These are phyloP conservation scores for Arxiozyma bovina DNA, from an alignment of 1,139 yeast genomes.

Conservation along the genomic window DNA sequence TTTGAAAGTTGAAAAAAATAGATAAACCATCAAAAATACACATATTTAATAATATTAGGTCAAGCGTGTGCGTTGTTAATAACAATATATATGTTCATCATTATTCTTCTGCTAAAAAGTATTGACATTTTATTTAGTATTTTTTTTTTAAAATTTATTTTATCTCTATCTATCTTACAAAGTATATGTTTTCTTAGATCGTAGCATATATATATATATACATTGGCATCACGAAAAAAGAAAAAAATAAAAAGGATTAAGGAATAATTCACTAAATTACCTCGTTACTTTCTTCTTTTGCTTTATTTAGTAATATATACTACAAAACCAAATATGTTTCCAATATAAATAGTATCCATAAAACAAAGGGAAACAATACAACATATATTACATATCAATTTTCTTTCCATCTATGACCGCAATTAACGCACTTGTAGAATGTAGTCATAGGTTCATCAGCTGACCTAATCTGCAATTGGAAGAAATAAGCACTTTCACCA, in stretches of 20 bases:
- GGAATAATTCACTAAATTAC: too few species aligned
- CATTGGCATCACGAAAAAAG: too few species aligned
- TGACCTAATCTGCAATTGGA: constrained; percentile 90
- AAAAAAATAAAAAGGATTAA: too few species aligned
- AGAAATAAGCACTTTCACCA: constrained; percentile 86
- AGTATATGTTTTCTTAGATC: too few species aligned
- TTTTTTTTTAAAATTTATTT: too few species aligned
- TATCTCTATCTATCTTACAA: neutral
- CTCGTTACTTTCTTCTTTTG: neutral
- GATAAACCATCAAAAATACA: neutral
- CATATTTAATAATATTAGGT: too few species aligned
- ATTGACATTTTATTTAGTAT: neutral
- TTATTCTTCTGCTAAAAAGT: too few species aligned
- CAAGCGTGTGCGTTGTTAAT: neutral
- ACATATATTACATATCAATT: constrained; percentile 37
- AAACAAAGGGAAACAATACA: too few species aligned
- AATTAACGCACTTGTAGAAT: constrained; percentile 83
- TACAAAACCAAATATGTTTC: neutral
- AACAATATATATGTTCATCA: too few species aligned
- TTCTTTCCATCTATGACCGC: constrained; percentile 96
- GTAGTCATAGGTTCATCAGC: constrained; percentile 84
- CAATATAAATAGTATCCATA: neutral
- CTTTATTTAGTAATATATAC: neutral
- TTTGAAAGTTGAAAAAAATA: too few species aligned
- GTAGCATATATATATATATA: too few species aligned